These are phyloP conservation scores for Cladophialophora immunda DNA, from an alignment of 2,329 filamentous ascomycete genomes.

Conservation along the genomic window DNA sequence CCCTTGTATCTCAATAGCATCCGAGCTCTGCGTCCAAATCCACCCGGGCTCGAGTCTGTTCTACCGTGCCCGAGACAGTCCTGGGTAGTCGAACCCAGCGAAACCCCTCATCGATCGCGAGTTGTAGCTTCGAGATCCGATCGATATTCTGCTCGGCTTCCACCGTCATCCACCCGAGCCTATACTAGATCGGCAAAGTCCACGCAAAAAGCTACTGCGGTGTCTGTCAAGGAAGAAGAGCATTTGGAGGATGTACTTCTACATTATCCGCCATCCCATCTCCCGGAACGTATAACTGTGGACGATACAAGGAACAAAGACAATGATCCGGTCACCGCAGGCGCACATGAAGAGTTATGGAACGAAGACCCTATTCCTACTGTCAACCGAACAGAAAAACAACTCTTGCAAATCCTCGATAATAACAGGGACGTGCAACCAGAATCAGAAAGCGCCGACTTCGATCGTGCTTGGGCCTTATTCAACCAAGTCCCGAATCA, in stretches of 20 bases:
- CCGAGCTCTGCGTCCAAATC: conserved; percentile 20
- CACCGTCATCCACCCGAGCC: conserved; percentile 9
- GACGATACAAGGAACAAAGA: not conserved
- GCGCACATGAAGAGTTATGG: not conserved
- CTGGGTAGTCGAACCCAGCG: not conserved
- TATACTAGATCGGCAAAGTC: conserved; percentile 7
- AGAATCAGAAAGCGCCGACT: not conserved
- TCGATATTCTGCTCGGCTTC: conserved; percentile 2
- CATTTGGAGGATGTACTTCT: not conserved
- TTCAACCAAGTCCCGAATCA: conserved; percentile 26
- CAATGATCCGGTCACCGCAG: not conserved
- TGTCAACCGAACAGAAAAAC: conserved; percentile 8
- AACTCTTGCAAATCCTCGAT: conserved; percentile 17
- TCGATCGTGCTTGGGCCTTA: conserved; percentile 25
- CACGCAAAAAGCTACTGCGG: not conserved
- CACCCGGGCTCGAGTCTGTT: not conserved
- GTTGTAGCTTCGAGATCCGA: conserved; percentile 1
- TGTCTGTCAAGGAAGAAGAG: conserved; percentile 7
- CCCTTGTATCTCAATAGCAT: conserved; percentile 43
- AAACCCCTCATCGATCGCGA: not conserved
- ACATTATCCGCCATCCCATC: not conserved
- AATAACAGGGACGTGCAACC: not conserved
- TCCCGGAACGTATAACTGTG: not conserved
- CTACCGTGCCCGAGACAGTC: not conserved
- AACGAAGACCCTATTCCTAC: not conserved